phyloP scores from a whole-genome alignment of 129 eudicot species.

The Solidago caesia region DNA sequence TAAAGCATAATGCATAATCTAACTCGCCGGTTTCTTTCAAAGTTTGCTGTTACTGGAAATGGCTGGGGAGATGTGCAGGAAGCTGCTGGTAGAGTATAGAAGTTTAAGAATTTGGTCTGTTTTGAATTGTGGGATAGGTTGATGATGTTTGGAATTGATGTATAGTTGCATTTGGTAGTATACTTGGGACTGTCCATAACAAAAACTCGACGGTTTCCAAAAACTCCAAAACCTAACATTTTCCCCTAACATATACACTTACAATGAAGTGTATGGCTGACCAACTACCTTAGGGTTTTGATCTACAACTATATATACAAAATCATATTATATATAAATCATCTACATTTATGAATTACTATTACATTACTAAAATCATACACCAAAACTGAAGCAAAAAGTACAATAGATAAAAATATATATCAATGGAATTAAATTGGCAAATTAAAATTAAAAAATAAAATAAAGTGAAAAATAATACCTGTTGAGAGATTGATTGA shows the following conservation, averaged over 20 bases:
- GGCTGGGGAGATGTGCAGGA: no score
- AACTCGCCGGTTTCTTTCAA: background rate
- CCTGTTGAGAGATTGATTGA: constrained; percentile 75
- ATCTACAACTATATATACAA: background rate
- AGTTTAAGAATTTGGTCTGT: no score
- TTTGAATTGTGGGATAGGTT: no score
- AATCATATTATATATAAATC: constrained; percentile 1
- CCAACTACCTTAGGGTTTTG: constrained; percentile 31
- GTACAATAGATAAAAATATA: background rate
- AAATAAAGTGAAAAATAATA: constrained; percentile 3
- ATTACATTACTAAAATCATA: background rate
- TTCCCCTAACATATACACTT: background rate
- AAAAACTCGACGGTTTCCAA: background rate
- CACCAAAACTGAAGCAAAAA: background rate
- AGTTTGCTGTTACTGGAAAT: no score
- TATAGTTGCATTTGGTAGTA: no score
- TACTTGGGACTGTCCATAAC: background rate
- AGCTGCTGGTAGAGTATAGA: no score
- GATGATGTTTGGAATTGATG: no score
- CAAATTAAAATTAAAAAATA: background rate
- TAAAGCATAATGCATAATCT: background rate
- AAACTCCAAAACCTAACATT: no score
- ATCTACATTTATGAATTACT: constrained; percentile 18
- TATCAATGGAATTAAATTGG: background rate
- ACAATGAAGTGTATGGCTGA: background rate